Conservation (phyloP, 805 yeast species). For the Zygoascus biomembranicola region DNA sequence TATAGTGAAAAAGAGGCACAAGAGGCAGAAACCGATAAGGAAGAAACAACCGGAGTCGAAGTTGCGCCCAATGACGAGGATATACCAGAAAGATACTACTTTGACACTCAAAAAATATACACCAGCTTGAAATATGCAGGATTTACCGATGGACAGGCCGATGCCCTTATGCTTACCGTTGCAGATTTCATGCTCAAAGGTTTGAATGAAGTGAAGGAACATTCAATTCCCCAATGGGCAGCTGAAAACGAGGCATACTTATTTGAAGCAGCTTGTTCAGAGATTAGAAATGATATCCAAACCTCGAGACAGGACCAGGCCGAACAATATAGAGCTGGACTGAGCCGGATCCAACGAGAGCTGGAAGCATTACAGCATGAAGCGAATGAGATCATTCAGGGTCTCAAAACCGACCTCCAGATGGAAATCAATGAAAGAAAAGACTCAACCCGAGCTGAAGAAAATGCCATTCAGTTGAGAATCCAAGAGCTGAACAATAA, state of each 20-base stretch:
- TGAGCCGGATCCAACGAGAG: conserved; percentile 63
- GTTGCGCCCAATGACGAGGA: conserved; percentile 6
- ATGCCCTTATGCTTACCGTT: conserved; percentile 42
- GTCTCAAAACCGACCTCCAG: conserved; percentile 65
- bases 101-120: conserved; percentile 59
- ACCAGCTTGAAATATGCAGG: conserved; percentile 47
- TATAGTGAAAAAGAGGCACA: neutral
- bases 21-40: neutral
- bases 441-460: conserved; percentile 71
- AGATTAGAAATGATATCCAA: conserved; percentile 68
- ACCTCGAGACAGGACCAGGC: conserved; percentile 62
- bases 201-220: conserved; percentile 27
- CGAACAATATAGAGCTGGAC: conserved; percentile 55
- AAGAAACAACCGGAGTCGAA: conserved; percentile 4
- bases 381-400: conserved; percentile 51
- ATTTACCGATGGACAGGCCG: conserved; percentile 54
- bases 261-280: conserved; percentile 89
- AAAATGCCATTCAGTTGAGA: conserved; percentile 55
- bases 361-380: conserved; percentile 70
- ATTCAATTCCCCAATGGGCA: conserved; percentile 44
- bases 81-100: conserved; percentile 14
- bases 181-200: conserved; percentile 30
- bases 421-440: conserved; percentile 82
- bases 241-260: conserved; percentile 81
- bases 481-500: conserved; percentile 80